Evolutionary conservation across 768 basidiomycete genomes (phyloP).

Genomic region (Hydnomerulius pinastri): DNA sequence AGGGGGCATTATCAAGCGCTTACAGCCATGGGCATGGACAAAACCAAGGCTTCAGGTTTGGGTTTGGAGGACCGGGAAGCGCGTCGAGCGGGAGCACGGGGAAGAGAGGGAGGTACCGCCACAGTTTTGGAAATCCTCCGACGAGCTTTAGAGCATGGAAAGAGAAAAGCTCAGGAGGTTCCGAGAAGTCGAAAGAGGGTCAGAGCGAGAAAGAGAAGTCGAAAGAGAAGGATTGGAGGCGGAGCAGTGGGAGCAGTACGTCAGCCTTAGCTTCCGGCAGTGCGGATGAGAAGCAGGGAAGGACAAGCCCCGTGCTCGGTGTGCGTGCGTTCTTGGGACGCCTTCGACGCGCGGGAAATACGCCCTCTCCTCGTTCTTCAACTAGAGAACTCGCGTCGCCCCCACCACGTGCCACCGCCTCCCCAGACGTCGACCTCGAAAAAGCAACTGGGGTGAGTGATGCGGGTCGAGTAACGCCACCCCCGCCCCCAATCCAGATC

Average conservation of each 20-base stretch:
- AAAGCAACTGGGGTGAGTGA: conserved; percentile 2
- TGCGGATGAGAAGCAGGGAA: conserved; percentile 23
- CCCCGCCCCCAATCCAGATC: conserved; percentile 12
- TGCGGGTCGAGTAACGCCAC: conserved; percentile 10
- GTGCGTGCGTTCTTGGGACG: conserved; percentile 31
- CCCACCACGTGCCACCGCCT: background rate
- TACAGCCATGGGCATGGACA: conserved; percentile 19
- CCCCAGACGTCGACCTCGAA: conserved; percentile 17
- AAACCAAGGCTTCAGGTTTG: conserved; percentile 18
- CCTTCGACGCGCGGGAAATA: conserved; percentile 25
- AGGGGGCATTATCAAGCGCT: conserved; percentile 28
- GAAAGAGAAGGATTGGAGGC: conserved; percentile 14
- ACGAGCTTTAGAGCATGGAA: conserved; percentile 30
- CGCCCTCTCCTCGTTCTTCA: conserved; percentile 31
- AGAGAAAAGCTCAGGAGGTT: conserved; percentile 16
- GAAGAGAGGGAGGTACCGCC: conserved; percentile 7
- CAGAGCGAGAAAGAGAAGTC: conserved; percentile 10
- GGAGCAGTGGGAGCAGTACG: conserved; percentile 14
- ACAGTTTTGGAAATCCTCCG: conserved; percentile 25
- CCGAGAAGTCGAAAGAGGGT: conserved; percentile 18
- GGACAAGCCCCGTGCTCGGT: conserved; percentile 21
- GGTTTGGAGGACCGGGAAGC: conserved; percentile 18
- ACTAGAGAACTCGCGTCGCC: conserved; percentile 18
- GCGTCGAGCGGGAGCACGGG: conserved; percentile 20
- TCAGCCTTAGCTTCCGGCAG: conserved; percentile 21